Conservation (phyloP, 805 yeast genomes). For the Metschnikowia borealis region DNA sequence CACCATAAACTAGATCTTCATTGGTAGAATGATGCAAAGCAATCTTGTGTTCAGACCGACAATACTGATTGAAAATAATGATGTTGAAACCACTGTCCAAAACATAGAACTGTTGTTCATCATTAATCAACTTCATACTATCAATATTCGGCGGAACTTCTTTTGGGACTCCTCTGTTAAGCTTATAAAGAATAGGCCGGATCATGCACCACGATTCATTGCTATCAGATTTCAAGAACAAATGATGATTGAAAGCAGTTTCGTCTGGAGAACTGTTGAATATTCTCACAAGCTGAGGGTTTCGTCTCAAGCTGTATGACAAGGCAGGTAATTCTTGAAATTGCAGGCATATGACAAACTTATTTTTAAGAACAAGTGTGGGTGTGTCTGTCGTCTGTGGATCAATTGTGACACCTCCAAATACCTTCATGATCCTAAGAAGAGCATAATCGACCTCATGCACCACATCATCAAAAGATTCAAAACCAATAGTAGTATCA, state of each 20-base stretch:
- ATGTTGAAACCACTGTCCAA: constrained; percentile 29
- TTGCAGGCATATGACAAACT: constrained; percentile 23
- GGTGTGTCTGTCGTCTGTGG: constrained; percentile 20
- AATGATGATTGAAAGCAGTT: constrained; percentile 37
- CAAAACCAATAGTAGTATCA: constrained; percentile 33
- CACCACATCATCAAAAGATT: constrained; percentile 25
- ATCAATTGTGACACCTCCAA: constrained; percentile 22
- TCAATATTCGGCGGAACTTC: constrained; percentile 20
- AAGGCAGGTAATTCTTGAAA: constrained; percentile 28
- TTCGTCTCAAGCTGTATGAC: constrained; percentile 32
- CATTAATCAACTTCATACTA: neutral
- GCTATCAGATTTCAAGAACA: constrained; percentile 22
- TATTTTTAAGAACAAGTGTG: constrained; percentile 13
- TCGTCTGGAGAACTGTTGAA: constrained; percentile 46
- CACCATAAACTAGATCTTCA: constrained; percentile 8
- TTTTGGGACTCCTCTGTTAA: neutral
- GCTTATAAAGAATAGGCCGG: constrained; percentile 26
- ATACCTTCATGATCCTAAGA: constrained; percentile 24
- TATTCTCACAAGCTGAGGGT: constrained; percentile 32
- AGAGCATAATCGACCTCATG: constrained; percentile 25
- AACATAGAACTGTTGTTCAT: constrained; percentile 18
- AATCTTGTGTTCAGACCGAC: constrained; percentile 7
- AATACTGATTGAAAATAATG: constrained; percentile 21
- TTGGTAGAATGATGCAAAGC: constrained; percentile 16
- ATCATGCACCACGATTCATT: constrained; percentile 23